These are phyloP conservation scores for Smithsoniella earleae DNA, from an alignment of 163 green algal genomes.

Conservation along the genomic window DNA sequence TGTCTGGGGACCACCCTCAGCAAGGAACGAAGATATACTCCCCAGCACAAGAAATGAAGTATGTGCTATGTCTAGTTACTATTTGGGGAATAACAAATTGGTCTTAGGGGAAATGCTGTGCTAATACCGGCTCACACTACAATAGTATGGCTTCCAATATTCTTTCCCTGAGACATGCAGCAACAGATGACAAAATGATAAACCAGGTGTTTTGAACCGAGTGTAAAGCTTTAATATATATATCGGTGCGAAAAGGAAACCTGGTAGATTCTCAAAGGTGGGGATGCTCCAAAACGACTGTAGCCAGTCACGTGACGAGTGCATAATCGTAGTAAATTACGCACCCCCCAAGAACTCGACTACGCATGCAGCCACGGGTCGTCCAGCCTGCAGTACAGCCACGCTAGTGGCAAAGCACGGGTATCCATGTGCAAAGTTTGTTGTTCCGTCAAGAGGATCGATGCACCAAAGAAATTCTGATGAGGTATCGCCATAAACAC, in stretches of 20 bases:
- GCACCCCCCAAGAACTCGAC: slow-evolving; percentile 62
- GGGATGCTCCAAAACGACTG: no score
- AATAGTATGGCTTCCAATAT: no score
- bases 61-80: not conserved
- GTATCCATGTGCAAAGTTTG: slow-evolving; percentile 85
- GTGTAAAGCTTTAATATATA: no score
- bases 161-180: no score
- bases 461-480: slow-evolving; percentile 74
- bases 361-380: slow-evolving; percentile 58
- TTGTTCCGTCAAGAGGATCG: slow-evolving; percentile 86
- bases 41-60: slow-evolving; percentile 1
- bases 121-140: slow-evolving; percentile 35
- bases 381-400: slow-evolving; percentile 58
- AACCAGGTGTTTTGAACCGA: no score
- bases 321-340: no score
- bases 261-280: no score
- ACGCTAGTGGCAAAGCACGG: slow-evolving; percentile 75
- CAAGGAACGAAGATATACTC: slow-evolving; percentile 20
- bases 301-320: no score
- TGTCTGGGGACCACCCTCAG: not conserved
- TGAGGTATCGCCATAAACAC: not conserved
- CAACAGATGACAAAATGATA: no score
- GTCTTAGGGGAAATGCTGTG: not conserved
- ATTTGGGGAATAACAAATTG: not conserved
- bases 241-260: no score